phyloP scores from a whole-genome alignment of 192 early-diverging fungal genomes.

The Funneliformis mosseae region DNA sequence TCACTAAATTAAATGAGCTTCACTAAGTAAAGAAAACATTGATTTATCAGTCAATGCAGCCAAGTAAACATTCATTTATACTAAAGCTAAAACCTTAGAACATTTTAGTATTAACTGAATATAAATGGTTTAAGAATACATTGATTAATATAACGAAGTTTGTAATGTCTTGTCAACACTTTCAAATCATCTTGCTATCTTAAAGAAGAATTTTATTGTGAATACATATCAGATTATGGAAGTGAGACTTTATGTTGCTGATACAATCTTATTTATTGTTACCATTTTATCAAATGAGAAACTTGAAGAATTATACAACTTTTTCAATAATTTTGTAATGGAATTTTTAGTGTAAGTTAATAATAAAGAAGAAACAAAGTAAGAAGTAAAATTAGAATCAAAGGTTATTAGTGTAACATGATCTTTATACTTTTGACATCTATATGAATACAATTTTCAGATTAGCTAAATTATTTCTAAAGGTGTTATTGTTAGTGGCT shows the following conservation, averaged over 20 bases:
- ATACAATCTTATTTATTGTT: constrained; percentile 95
- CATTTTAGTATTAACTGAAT: constrained; percentile 98
- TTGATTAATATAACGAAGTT: constrained; percentile 90
- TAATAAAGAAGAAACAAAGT: constrained; percentile 83
- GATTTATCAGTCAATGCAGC: constrained; percentile 81
- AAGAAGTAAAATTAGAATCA: constrained; percentile 79
- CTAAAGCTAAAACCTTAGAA: constrained; percentile 85
- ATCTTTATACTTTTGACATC: constrained; percentile 94
- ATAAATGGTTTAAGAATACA: constrained; percentile 97
- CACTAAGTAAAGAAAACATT: constrained; percentile 94
- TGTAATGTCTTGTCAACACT: constrained; percentile 66
- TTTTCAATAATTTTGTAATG: constrained; percentile 81
- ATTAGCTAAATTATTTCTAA: constrained; percentile 79
- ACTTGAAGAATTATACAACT: constrained; percentile 69
- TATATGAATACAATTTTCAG: constrained; percentile 84
- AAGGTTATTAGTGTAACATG: constrained; percentile 92
- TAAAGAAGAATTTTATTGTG: constrained; percentile 97
- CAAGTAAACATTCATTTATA: constrained; percentile 83
- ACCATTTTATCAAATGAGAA: constrained; percentile 81
- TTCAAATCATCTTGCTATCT: constrained; percentile 82
- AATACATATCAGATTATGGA: constrained; percentile 96
- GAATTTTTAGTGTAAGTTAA: constrained; percentile 99
- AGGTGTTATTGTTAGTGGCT: constrained; percentile 76
- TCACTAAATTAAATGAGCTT: constrained; percentile 98
- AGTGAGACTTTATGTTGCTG: constrained; percentile 92